phyloP scores from a whole-genome alignment of 2,329 filamentous ascomycete genomes.

The Nothophoma quercina region DNA sequence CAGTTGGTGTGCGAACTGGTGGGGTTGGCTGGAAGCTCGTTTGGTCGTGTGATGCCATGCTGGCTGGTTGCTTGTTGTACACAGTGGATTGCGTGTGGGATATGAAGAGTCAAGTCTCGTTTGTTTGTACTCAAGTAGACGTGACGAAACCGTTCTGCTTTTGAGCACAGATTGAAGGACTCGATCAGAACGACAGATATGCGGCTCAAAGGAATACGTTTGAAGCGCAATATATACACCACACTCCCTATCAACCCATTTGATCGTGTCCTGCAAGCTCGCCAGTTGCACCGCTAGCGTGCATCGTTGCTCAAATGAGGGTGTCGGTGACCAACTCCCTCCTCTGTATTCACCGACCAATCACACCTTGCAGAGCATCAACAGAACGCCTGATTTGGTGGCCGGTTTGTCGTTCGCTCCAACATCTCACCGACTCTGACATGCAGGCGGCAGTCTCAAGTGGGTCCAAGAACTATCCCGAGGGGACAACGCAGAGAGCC shows the following conservation, averaged over 20 bases:
- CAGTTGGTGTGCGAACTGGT: conserved; percentile 42
- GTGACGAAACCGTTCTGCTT: neutral
- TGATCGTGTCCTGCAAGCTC: conserved; percentile 19
- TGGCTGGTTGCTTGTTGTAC: neutral
- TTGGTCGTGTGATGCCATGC: conserved; percentile 35
- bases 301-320: conserved; percentile 15
- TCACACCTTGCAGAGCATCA: conserved; percentile 5
- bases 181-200: conserved; percentile 28
- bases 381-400: conserved; percentile 21
- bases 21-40: conserved; percentile 38
- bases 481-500: conserved; percentile 46
- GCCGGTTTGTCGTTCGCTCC: conserved; percentile 11
- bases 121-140: neutral
- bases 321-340: conserved; percentile 20
- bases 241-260: conserved; percentile 13
- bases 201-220: conserved; percentile 35
- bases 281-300: conserved; percentile 9
- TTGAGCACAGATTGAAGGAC: conserved; percentile 20
- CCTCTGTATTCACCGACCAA: conserved; percentile 19
- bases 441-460: conserved; percentile 27
- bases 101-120: neutral
- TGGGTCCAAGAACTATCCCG: conserved; percentile 30
- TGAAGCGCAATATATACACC: conserved; percentile 28
- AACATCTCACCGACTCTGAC: conserved; percentile 44
- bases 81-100: neutral